Percentiles rank a stretch among this genome's conserved stretches.
Conservation (phyloP, 768 basidiomycete species). For the Suillus tomentosus region DNA sequence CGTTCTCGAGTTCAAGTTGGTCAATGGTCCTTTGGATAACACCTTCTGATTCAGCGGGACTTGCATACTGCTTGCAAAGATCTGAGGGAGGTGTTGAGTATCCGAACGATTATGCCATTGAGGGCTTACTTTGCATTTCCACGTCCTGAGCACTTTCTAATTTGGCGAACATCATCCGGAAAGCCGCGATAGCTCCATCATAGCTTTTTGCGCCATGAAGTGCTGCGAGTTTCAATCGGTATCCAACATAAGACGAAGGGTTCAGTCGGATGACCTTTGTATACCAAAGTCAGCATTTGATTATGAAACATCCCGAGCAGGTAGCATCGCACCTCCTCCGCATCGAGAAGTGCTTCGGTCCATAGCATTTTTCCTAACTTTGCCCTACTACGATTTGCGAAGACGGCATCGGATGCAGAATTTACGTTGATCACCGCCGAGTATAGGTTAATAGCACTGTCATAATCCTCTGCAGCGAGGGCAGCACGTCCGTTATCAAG, state of each 20-base stretch:
- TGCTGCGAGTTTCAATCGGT: neutral
- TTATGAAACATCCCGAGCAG: neutral
- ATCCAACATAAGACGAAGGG: neutral
- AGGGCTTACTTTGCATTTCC: neutral
- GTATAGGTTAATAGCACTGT: too few species aligned
- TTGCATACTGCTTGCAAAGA: neutral
- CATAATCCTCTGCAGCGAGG: too few species aligned
- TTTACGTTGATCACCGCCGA: too few species aligned
- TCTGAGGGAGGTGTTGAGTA: neutral
- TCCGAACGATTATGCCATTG: neutral
- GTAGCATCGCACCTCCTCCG: too few species aligned
- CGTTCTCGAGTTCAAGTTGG: neutral
- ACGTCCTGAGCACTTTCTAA: neutral
- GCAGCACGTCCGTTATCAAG: too few species aligned
- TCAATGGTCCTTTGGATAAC: neutral
- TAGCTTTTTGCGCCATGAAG: neutral
- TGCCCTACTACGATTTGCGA: too few species aligned
- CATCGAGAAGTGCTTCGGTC: too few species aligned
- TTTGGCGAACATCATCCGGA: neutral
- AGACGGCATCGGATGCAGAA: too few species aligned
- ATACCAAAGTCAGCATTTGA: neutral
- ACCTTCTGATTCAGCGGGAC: neutral
- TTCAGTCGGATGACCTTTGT: neutral
- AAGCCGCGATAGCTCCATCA: neutral
- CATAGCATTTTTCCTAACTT: too few species aligned